These are phyloP conservation scores for Metschnikowia borealis DNA, from an alignment of 805 yeast species.

Conservation along the genomic window DNA sequence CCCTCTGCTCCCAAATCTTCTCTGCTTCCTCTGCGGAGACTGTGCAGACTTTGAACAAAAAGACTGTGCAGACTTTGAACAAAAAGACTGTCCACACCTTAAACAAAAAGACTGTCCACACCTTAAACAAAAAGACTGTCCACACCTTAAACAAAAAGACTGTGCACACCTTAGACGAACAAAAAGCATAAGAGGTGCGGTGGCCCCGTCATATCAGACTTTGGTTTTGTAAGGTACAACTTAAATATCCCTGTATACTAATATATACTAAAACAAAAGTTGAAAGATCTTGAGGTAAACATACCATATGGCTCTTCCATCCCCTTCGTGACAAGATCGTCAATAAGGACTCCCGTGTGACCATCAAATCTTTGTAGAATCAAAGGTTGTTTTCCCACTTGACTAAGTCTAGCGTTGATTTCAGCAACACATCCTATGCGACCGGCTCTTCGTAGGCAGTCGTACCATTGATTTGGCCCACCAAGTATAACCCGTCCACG, in stretches of 20 bases:
- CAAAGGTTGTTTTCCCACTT: constrained; percentile 40
- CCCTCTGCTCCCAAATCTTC: constrained; percentile 76
- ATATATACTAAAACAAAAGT: too few relatives aligned
- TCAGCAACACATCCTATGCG: constrained; percentile 93
- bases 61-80: too few relatives aligned
- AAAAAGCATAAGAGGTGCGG: too few relatives aligned
- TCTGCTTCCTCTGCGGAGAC: constrained; percentile 78
- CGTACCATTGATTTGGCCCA: constrained; percentile 98
- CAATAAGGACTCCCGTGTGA: constrained; percentile 86
- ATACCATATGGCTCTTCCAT: constrained; percentile 96
- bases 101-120: too few relatives aligned
- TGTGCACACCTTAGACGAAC: too few relatives aligned
- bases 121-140: too few relatives aligned
- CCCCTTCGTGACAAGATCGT: constrained; percentile 92
- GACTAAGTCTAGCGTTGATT: constrained; percentile 78
- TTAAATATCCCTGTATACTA: too few relatives aligned
- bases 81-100: too few relatives aligned
- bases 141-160: too few relatives aligned
- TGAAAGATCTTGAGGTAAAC: constrained; percentile 95
- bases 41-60: too few relatives aligned
- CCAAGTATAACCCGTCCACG: constrained; percentile 74
- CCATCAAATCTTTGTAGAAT: constrained; percentile 74
- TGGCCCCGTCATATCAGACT: too few relatives aligned
- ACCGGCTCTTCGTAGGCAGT: constrained; percentile 99
- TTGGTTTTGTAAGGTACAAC: too few relatives aligned